phyloP scores from a whole-genome alignment of 176 grass and related monocot species.

The Sorghum bicolor region DNA sequence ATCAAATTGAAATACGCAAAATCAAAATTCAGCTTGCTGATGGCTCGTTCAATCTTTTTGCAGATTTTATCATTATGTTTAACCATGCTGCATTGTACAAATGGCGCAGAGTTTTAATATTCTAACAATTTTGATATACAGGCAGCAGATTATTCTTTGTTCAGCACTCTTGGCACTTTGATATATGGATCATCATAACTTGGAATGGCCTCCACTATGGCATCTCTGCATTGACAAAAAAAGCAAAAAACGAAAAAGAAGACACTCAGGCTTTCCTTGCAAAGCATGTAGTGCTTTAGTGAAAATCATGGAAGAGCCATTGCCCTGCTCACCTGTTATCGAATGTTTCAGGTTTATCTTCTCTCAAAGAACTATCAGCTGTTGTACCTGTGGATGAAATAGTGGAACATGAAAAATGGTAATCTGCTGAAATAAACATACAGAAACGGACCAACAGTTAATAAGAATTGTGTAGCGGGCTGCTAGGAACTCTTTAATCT shows the following conservation, averaged over 20 bases:
- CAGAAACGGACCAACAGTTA: neutral
- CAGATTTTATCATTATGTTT: neutral
- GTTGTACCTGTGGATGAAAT: constrained; percentile 39
- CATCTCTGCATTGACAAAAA: constrained; percentile 50
- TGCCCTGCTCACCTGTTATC: constrained; percentile 51
- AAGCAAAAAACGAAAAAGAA: neutral
- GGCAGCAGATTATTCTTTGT: constrained; percentile 55
- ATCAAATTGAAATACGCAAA: neutral
- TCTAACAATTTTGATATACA: constrained; percentile 13
- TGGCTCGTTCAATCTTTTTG: neutral
- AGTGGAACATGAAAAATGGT: neutral
- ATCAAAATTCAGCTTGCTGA: neutral
- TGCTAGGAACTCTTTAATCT: neutral
- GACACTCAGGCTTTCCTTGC: neutral
- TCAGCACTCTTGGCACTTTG: constrained; percentile 86
- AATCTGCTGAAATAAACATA: neutral
- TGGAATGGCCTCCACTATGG: constrained; percentile 61
- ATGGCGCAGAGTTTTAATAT: neutral
- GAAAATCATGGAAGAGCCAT: neutral
- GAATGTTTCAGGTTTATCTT: constrained; percentile 77
- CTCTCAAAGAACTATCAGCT: constrained; percentile 40
- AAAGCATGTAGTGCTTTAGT: neutral
- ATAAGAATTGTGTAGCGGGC: neutral
- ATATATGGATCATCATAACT: constrained; percentile 75
- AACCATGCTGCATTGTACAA: neutral